These are phyloP conservation scores for Corylus avellana DNA, from an alignment of 306 rosid genomes.

Conservation along the genomic window DNA sequence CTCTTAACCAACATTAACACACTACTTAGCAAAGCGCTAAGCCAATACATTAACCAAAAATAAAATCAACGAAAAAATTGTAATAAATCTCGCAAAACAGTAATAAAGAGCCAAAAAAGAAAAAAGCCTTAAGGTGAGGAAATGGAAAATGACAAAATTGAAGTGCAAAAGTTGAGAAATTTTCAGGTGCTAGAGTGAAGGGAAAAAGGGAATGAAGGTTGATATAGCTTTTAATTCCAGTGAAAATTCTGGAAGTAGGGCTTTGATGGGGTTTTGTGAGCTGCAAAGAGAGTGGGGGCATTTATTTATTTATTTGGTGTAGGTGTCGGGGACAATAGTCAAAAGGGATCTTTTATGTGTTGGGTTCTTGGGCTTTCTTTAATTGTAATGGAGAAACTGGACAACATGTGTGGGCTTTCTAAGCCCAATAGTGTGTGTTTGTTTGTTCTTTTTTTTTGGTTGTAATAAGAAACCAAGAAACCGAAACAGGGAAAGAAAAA, in stretches of 20 bases:
- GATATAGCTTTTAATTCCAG: neutral
- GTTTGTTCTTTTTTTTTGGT: too few species aligned
- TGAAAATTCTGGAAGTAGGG: slow-evolving; percentile 17
- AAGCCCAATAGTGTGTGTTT: neutral
- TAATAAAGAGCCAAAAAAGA: neutral
- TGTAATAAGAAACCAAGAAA: too few species aligned
- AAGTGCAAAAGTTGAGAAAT: neutral
- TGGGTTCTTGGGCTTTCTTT: neutral
- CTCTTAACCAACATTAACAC: neutral
- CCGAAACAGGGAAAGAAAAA: too few species aligned
- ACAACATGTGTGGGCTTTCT: neutral
- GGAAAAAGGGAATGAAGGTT: neutral
- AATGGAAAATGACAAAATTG: neutral
- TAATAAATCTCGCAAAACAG: too few species aligned
- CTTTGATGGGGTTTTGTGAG: slow-evolving; percentile 17
- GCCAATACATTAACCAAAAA: neutral
- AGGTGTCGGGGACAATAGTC: neutral
- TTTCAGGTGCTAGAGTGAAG: neutral
- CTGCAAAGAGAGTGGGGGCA: neutral
- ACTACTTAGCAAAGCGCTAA: neutral
- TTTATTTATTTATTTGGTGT: neutral
- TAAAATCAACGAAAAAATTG: neutral
- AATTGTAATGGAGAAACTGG: neutral
- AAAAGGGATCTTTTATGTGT: neutral
- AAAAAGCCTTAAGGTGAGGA: neutral